Base-by-base conservation (phyloP, 495 filamentous ascomycete species). In the Hypomontagnella monticulosa region DNA sequence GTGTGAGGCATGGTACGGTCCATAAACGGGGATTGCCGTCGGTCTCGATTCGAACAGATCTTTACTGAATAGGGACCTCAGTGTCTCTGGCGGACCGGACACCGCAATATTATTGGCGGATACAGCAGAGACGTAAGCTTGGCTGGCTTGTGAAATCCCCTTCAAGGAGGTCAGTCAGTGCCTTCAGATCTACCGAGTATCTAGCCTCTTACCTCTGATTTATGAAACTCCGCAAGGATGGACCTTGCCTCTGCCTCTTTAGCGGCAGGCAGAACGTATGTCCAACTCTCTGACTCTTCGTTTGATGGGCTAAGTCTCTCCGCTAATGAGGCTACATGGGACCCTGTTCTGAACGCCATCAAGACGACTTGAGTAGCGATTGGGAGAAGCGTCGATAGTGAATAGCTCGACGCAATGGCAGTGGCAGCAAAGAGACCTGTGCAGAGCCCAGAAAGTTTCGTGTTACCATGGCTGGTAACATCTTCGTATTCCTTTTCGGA, bases 1-100 rank as follows among this genome's bases (percentile, higher is more conserved):
- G 73, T 96, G 91, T 1, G 81, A 66, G 10, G 92, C 91, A 76
- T 97, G 93, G 68, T 92, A 96, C 1, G 92, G 90, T 0, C 88
- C 92, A 64, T 90, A 87, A 16, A 96, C 86, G 0, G 90, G 87
- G 41, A 90, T 85, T n/a, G 82, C 82, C 4, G 84, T 81, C 1
- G 83, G 83, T 66, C 87, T 87, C 49, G 82, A 74, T 50, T 82
- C 80, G 23, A 89, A 76, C 8, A 81, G 64, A 14, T 78, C 75
- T n/a, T 75, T 78, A 27, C 83, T 76, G 63, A 89, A 83, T 19
- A 95, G 80, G 1, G 80, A 69, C 40, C 82, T 78, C 11, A 92
- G 79, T 0, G 85, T 85, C 3, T 76, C 73, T 2, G 92, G 92
- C 2, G 92, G 89, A n/a, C 89, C 92, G 67, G 91, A 93, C 49